Base-by-base conservation (phyloP, 805 yeast genomes). In the Pichia deserticola region DNA sequence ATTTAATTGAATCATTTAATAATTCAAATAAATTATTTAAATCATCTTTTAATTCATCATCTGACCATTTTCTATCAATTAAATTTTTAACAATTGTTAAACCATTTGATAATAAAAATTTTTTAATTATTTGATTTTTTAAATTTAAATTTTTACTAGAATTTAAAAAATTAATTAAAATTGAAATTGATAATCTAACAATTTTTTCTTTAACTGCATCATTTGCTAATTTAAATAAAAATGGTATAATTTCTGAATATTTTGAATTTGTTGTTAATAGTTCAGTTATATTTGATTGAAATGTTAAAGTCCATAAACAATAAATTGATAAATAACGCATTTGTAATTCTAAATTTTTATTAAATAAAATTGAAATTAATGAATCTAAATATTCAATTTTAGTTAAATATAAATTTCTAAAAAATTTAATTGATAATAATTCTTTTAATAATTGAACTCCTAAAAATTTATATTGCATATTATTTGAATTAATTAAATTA, bases 171-270 rank as follows among this genome's bases (percentile, higher is more conserved):
- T 86, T 86, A 59, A 79, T 69, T 55, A 90, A 71, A 39, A 85
- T 79, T 1, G 95, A 82, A 30, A 89, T 74, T n/a, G 93, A 76
- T 41, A 93, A 73, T 63, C 99, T 77, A 34, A 89, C 86, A 49
- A 93, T 81, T 71, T 93, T 93, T 69, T 90, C 95, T 72, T 93
- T 93, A 57, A 92, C 86, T 2, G 97, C 87, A 51, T 81, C 79
- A 62, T 85, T 86, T 32, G 89, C 79, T 44, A 87, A 73, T 38
- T 68, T 67, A 53, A 78, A 73, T 69, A 76, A 74, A 65, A 61
- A 72, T 44, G 71, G 82, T 49, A 77, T 76, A 61, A 77, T 68
- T 53, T 70, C 78, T n/a, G 72, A 79, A 68, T 70, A 87, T 56
- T 69, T 75, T 59, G 68, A 69, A 52, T 73, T 77, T 54, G 66